Conservation (phyloP, 2,329 filamentous ascomycete genomes). For the Thelonectria discophora region DNA sequence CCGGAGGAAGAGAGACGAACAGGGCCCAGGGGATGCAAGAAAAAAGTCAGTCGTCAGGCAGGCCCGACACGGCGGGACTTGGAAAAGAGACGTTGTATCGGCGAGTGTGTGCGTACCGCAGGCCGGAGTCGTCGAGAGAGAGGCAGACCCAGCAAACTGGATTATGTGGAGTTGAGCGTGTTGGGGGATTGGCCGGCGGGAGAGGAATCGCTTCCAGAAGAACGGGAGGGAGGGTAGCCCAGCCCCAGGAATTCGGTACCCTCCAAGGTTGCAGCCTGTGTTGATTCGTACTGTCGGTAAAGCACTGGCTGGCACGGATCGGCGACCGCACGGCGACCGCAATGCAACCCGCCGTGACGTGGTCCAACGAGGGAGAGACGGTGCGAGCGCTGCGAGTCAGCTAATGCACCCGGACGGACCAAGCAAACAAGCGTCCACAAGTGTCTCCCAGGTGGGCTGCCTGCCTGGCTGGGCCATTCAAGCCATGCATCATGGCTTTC, state of each 20-base stretch:
- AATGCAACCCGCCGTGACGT: constrained; percentile 40
- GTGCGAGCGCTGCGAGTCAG: constrained; percentile 25
- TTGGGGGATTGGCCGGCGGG: constrained; percentile 32
- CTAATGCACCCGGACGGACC: constrained; percentile 29
- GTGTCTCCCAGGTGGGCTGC: not conserved
- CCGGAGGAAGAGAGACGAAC: too few relatives aligned
- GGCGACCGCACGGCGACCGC: constrained; percentile 31
- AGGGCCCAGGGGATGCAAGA: not conserved
- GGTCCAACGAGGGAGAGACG: constrained; percentile 36
- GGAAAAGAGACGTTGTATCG: not conserved
- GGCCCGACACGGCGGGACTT: constrained; percentile 27
- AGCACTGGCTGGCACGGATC: constrained; percentile 22
- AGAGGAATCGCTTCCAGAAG: constrained; percentile 40
- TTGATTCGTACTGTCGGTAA: not conserved
- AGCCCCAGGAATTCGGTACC: constrained; percentile 33
- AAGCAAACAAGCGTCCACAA: not conserved
- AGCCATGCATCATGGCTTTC: not conserved
- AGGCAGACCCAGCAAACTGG: constrained; percentile 33
- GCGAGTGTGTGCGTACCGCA: constrained; percentile 9
- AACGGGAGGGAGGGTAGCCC: constrained; percentile 37
- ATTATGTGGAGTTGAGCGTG: constrained; percentile 35
- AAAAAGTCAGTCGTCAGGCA: constrained; percentile 10
- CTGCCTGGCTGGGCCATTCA: too few relatives aligned
- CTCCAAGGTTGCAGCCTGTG: constrained; percentile 25
- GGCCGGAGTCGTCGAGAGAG: constrained; percentile 9